Percentiles rank a stretch among this genome's conserved stretches.
Conservation (phyloP, 768 basidiomycete species). For the Russula sp. region DNA sequence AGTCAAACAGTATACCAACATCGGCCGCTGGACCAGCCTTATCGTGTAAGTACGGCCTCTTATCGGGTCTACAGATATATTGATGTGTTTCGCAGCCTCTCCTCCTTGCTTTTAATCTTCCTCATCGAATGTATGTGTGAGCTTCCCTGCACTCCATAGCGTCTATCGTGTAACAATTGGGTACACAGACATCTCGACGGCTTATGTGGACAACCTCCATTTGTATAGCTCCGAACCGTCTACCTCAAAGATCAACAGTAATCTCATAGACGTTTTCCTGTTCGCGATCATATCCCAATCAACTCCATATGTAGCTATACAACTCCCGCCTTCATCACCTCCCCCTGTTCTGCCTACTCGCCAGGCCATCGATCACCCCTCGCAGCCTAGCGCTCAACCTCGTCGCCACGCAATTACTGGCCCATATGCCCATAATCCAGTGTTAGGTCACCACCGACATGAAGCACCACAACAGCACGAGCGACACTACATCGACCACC, state of each 20-base stretch:
- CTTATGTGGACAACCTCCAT: constrained; percentile 70
- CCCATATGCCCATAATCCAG: constrained; percentile 6
- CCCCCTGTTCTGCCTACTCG: background rate
- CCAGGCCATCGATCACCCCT: background rate
- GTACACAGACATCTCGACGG: constrained; percentile 64
- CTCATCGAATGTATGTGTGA: constrained; percentile 66
- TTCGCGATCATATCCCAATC: background rate
- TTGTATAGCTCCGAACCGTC: constrained; percentile 49
- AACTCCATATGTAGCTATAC: background rate
- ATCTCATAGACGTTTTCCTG: background rate
- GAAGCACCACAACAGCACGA: constrained; percentile 35
- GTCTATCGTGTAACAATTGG: constrained; percentile 6
- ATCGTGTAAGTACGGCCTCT: constrained; percentile 57
- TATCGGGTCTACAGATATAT: background rate
- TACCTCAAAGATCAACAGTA: constrained; percentile 30
- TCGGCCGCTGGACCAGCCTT: constrained; percentile 61
- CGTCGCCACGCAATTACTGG: constrained; percentile 9
- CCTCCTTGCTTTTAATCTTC: constrained; percentile 68
- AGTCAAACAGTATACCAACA: constrained; percentile 43
- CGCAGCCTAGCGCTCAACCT: background rate
- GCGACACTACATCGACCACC: constrained; percentile 30
- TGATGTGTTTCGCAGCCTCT: constrained; percentile 43
- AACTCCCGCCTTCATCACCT: background rate
- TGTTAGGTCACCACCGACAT: constrained; percentile 41
- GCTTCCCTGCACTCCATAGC: background rate